These are phyloP conservation scores for Boletus pseudopeckii DNA, from an alignment of 768 basidiomycete species.

Conservation along the genomic window DNA sequence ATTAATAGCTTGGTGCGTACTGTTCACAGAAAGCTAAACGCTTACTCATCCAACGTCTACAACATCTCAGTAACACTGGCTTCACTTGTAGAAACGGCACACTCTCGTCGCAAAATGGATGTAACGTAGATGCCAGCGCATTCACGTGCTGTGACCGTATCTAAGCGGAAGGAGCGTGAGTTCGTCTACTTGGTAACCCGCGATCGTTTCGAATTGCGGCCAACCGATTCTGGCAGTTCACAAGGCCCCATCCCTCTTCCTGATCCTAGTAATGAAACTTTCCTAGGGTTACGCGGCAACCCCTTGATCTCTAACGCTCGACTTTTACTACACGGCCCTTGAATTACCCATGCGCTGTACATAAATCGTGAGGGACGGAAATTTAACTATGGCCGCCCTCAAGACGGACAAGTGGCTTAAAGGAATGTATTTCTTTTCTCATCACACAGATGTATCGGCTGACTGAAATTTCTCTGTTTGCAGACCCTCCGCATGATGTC, in stretches of 20 bases:
- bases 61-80: no score
- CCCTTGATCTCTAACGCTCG: neutral
- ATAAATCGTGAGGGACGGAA: neutral
- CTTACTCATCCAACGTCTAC: no score
- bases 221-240: neutral
- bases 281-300: neutral
- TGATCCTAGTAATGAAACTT: neutral
- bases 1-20: no score
- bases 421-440: neutral
- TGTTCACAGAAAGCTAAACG: no score
- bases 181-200: neutral
- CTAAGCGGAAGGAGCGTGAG: neutral
- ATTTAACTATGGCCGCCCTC: no score
- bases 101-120: no score
- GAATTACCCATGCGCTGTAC: neutral
- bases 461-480: neutral
- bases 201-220: neutral
- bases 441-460: neutral
- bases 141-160: neutral
- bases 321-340: neutral
- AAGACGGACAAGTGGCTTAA: neutral
- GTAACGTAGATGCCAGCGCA: no score
- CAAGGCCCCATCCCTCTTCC: neutral
- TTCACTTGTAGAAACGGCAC: no score
- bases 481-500: constrained; percentile 9